Evolutionary conservation across 495 filamentous ascomycete genomes (phyloP).

Genomic region (Aspergillus mulundensis): DNA sequence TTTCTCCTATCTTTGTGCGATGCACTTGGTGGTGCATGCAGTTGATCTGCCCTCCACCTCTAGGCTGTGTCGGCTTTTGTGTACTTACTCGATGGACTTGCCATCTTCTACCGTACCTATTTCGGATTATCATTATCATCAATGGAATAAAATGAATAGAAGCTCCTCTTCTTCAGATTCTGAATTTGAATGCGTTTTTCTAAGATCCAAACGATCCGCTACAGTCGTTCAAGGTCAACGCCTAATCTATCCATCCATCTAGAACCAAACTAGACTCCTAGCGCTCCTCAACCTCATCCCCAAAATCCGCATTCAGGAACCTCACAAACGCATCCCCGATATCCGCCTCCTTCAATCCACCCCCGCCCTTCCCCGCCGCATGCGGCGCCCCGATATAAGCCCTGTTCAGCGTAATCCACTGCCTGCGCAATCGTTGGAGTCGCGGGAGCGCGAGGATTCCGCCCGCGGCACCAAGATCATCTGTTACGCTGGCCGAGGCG

Average conservation of each 20-base stretch:
- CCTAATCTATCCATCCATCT: too few relatives aligned
- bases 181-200: too few relatives aligned
- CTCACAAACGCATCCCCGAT: slow-evolving; percentile 46
- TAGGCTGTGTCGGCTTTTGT: not conserved
- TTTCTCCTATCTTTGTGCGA: not conserved
- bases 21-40: not conserved
- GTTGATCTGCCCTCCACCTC: not conserved
- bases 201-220: too few relatives aligned
- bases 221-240: too few relatives aligned
- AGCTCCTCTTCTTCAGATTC: not conserved
- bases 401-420: slow-evolving; percentile 79
- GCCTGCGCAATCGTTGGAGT: slow-evolving; percentile 76
- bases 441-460: slow-evolving; percentile 64
- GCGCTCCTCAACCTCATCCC: slow-evolving; percentile 21
- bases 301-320: slow-evolving; percentile 44
- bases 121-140: not conserved
- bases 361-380: slow-evolving; percentile 20
- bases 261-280: too few relatives aligned
- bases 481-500: slow-evolving; percentile 34
- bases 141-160: not conserved
- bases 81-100: not conserved
- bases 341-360: slow-evolving; percentile 29
- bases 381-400: slow-evolving; percentile 33
- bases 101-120: not conserved
- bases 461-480: slow-evolving; percentile 42